Conservation (phyloP, 305 asterid genomes). For the Fraxinus floribunda region DNA sequence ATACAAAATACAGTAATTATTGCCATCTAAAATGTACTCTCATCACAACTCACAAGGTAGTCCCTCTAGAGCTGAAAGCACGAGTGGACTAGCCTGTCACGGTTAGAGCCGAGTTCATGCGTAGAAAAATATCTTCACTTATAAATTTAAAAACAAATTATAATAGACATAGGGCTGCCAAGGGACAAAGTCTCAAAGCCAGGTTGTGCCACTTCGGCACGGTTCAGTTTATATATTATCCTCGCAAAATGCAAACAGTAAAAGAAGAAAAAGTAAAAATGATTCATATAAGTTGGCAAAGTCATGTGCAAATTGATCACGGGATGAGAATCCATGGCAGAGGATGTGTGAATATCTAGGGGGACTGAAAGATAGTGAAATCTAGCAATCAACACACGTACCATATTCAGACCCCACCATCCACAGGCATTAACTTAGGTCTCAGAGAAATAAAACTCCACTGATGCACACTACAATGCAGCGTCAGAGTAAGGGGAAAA, state of each 20-base stretch:
- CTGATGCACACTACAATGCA: slow-evolving; percentile 22
- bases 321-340: slow-evolving; percentile 4
- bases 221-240: background rate
- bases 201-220: no score
- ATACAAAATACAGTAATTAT: no score
- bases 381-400: slow-evolving; percentile 16
- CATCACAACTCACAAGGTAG: no score
- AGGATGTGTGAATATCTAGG: background rate
- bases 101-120: no score
- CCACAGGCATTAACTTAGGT: slow-evolving; percentile 17
- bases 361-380: background rate
- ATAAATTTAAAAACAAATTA: no score
- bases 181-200: no score
- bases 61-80: no score
- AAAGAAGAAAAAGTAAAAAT: background rate
- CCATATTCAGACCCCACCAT: slow-evolving; percentile 31
- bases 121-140: no score
- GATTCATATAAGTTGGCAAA: background rate
- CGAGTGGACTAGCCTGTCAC: no score
- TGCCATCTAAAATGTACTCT: no score
- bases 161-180: no score
- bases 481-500: slow-evolving; percentile 29
- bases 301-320: background rate
- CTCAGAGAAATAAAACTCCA: slow-evolving; percentile 26
- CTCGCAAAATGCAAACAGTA: background rate